Percentiles rank a stretch among this genome's conserved stretches.
phyloP scores from a whole-genome alignment of 257 asterid species.

The Mitragyna speciosa region DNA sequence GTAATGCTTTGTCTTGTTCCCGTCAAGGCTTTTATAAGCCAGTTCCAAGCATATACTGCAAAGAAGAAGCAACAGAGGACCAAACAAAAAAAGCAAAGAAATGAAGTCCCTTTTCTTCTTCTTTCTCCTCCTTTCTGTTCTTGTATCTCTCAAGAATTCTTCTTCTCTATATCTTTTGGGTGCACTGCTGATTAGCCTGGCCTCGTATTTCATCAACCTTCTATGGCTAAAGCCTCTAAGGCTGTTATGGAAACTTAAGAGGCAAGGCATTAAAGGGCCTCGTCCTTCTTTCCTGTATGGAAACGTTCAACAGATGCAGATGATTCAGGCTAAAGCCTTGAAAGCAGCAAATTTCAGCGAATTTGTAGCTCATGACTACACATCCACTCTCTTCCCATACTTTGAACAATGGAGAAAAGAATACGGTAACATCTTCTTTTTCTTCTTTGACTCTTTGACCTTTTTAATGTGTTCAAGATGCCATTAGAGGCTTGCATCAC shows the following conservation, averaged over 20 bases:
- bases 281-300: conserved; percentile 54
- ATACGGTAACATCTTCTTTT: conserved; percentile 48
- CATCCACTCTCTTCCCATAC: conserved; percentile 78
- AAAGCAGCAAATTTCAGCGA: conserved; percentile 33
- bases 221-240: conserved; percentile 44
- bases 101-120: conserved; percentile 42
- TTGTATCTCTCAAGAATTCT: neutral
- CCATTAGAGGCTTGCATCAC: neutral
- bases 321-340: conserved; percentile 43
- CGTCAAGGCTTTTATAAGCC: conserved; percentile 4
- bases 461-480: neutral
- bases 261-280: conserved; percentile 83
- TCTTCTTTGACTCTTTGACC: neutral
- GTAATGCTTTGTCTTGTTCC: neutral
- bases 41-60: neutral
- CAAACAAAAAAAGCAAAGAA: neutral
- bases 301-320: conserved; percentile 73
- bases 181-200: conserved; percentile 14
- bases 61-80: neutral
- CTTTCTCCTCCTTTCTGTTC: conserved; percentile 14
- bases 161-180: conserved; percentile 2
- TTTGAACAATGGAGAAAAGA: conserved; percentile 82
- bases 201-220: conserved; percentile 25
- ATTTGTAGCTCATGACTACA: conserved; percentile 80
- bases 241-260: conserved; percentile 48